Evolutionary conservation across 208 protist genomes (phyloP).

Genomic region (Strigomonas culicis): DNA sequence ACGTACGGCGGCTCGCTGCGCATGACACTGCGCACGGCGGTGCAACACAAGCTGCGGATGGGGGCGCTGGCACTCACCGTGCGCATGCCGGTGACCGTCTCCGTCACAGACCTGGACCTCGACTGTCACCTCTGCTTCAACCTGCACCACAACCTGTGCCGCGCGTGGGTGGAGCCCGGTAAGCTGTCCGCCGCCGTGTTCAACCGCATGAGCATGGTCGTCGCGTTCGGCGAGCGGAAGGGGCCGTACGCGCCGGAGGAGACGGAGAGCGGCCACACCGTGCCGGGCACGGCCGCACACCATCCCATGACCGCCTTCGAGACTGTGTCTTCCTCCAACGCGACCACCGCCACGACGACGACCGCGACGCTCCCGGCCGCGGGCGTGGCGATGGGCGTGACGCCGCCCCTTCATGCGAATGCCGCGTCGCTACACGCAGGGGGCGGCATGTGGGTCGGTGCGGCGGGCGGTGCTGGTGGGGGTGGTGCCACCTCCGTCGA

Average conservation of each 20-base stretch:
- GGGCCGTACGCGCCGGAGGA: slow-evolving; percentile 7
- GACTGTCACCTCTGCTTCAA: slow-evolving; percentile 80
- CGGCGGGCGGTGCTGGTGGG: not conserved
- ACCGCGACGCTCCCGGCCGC: slow-evolving; percentile 15
- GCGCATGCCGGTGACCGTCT: slow-evolving; percentile 54
- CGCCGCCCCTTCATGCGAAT: not conserved
- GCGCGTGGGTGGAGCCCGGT: slow-evolving; percentile 67
- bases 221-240: slow-evolving; percentile 44
- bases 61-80: slow-evolving; percentile 41
- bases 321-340: not conserved
- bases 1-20: slow-evolving; percentile 80
- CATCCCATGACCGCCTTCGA: not conserved
- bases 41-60: slow-evolving; percentile 52
- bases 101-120: slow-evolving; percentile 63
- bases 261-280: not conserved
- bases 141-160: slow-evolving; percentile 42
- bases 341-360: slow-evolving; percentile 20
- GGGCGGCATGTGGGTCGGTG: too few species aligned
- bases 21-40: slow-evolving; percentile 35
- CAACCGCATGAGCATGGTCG: slow-evolving; percentile 57
- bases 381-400: not conserved
- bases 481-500: slow-evolving; percentile 14
- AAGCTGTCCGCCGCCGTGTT: slow-evolving; percentile 53
- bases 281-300: too few species aligned
- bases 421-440: not conserved